phyloP scores from a whole-genome alignment of 192 early-diverging fungal species.

The Powellomyces hirtus region DNA sequence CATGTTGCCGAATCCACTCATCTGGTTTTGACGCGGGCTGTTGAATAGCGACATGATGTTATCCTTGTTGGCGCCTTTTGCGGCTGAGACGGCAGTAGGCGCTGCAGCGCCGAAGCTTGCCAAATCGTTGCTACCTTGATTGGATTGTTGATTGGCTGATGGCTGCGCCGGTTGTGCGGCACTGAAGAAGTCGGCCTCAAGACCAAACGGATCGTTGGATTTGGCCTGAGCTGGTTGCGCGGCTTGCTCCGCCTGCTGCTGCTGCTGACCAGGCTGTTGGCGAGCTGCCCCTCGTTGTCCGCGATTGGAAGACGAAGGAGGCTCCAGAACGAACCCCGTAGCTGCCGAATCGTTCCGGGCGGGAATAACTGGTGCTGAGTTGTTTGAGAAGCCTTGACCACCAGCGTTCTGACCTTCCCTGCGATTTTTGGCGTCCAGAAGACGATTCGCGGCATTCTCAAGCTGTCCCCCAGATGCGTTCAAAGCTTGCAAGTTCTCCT shows the following conservation, averaged over 20 bases:
- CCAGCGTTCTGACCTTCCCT: neutral
- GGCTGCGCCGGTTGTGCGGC: slow-evolving; percentile 17
- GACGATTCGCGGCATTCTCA: slow-evolving; percentile 66
- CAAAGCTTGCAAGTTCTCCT: slow-evolving; percentile 66
- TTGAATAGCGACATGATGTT: slow-evolving; percentile 43
- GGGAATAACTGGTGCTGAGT: neutral
- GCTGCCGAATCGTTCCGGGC: neutral
- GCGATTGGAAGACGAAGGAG: neutral
- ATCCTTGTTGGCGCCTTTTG: slow-evolving; percentile 22
- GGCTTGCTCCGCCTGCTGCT: slow-evolving; percentile 9
- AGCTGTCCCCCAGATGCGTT: slow-evolving; percentile 70
- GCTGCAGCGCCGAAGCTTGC: neutral
- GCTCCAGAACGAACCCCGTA: slow-evolving; percentile 16
- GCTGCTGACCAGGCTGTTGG: neutral
- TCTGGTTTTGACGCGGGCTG: neutral
- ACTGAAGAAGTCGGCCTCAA: neutral
- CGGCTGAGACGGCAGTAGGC: neutral
- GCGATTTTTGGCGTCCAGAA: slow-evolving; percentile 45
- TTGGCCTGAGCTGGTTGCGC: neutral
- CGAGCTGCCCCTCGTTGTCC: neutral
- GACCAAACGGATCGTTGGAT: slow-evolving; percentile 16
- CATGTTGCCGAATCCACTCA: neutral
- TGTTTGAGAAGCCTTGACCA: neutral
- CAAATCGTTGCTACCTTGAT: neutral
- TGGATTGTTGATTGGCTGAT: slow-evolving; percentile 10